Conservation (phyloP, 106 monocot species). For the Allium sativum region DNA sequence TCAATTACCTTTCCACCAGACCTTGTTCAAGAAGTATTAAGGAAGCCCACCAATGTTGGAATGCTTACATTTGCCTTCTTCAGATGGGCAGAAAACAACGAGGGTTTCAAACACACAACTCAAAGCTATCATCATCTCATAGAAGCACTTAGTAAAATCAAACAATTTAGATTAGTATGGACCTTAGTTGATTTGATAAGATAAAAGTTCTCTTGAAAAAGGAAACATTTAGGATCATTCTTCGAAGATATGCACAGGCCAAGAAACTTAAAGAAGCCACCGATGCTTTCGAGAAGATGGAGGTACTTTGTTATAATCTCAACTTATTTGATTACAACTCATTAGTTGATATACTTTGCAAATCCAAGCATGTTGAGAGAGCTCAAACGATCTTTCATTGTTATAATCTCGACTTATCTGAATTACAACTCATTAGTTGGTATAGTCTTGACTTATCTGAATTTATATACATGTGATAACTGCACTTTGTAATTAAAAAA, state of each 20-base stretch:
- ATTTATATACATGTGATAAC: too few relatives aligned
- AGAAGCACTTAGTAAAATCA: conserved; percentile 89
- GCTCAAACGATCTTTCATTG: conserved; percentile 62
- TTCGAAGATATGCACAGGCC: conserved; percentile 64
- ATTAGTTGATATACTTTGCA: conserved; percentile 58
- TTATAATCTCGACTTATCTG: too few relatives aligned
- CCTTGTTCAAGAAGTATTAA: conserved; percentile 51
- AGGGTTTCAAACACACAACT: conserved; percentile 38
- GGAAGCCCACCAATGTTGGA: conserved; percentile 64
- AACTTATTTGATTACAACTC: conserved; percentile 58
- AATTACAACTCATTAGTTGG: too few relatives aligned
- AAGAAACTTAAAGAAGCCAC: conserved; percentile 61
- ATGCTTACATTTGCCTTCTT: conserved; percentile 57
- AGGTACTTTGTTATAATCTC: conserved; percentile 30
- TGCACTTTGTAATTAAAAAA: too few relatives aligned
- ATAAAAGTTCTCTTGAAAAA: conserved; percentile 30
- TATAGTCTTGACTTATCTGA: too few relatives aligned
- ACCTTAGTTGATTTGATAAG: conserved; percentile 61
- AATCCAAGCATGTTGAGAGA: conserved; percentile 56
- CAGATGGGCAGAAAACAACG: conserved; percentile 59
- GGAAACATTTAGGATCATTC: conserved; percentile 57
- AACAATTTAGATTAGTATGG: conserved; percentile 81
- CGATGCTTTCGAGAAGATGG: conserved; percentile 66
- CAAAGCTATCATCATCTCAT: conserved; percentile 61
- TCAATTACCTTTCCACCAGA: conserved; percentile 27